Base-by-base conservation (phyloP, 2,329 filamentous ascomycete species). In the Fusarium mexicanum region DNA sequence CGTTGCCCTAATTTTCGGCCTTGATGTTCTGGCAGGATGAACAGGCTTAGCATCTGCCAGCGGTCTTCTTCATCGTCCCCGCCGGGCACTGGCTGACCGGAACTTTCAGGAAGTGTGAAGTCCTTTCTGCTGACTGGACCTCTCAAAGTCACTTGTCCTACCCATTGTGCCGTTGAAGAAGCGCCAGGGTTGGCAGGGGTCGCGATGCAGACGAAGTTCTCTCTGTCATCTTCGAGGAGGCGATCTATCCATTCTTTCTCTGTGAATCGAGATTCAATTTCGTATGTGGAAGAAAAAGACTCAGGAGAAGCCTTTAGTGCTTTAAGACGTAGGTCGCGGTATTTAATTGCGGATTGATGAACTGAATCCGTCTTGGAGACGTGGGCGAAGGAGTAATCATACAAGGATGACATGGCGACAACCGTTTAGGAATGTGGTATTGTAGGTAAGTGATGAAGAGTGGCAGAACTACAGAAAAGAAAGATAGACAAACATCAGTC, bases 91-190 rank as follows among this genome's bases (percentile, higher is more conserved):
- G 22, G 31, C 0, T 51, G 48, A 6, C 31, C 31, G 0, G 48
- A 51, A 20, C 0, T 0, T 0, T 51, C 17, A 6, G 31, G 31
- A 4, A 51, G 48, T 0, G 12, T 8, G 8, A 51, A 51, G 22
- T 16, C 8, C 0, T 20, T 35, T 24, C 2, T 51, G 31, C 17
- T 20, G 8, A 35, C 17, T 20, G 31, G 17, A 2, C 48, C 48
- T 6, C 48, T 51, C n/a, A 51, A 7, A 0, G 48, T 51, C 8
- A 51, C 48, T 24, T 51, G 48, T 16, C 48, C 48, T 8, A 51
- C 12, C 48, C 48, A 51, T 11, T 51, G 31, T 1, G 22, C 22
- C 17, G 0, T 2, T 0, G 31, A 16, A 8, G 48, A 35, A 11
- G 8, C 0, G 48, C 2, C n/a, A 51, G 22, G 0, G n/a, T 11